Evolutionary conservation across 345 rosid genomes (phyloP), one percentile per base, ranked within the genome.

Genomic region (Hypericum androsaemum): DNA sequence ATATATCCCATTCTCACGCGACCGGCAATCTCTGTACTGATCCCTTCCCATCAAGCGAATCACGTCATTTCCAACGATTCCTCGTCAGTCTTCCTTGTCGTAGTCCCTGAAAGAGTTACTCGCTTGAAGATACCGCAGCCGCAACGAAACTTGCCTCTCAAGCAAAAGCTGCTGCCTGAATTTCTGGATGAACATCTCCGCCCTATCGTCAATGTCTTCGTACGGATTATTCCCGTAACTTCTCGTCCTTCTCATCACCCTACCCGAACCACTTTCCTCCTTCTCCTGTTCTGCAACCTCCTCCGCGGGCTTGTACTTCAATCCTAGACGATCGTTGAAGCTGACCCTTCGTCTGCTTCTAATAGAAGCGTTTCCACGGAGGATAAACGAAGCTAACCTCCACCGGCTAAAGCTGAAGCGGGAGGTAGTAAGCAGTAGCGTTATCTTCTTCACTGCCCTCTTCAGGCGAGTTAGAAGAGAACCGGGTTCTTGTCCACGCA

Each of bases 401-500:
- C 87, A 80, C 5, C 76, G 65, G 13, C 66, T 64, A 14, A 77
- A 17, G 32, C 71, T 70, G 53, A 82, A 64, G 32, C 32, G 32
- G 32, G 32, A 22, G 4, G 32, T 22, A 50, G 60, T 71, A 6
- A 87, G 65, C 52, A 90, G 44, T 47, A 84, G 32, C 41, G 67
- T 76, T 7, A 88, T 74, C 81, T 82, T 90, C 61, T 71, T 87
- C 58, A 87, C 86, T 0, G 83, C 96, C 58, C 64, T 75, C 68
- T 72, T 67, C 8, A 90, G 65, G 48, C 81, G 84, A 62, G 74
- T 63, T 5, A 87, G 69, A 64, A 90, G 3, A 11, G 80, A 53
- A 22, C 32, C 32, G 32, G 2, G 32, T 4, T 22, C 32, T 22
- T 22, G 1, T 22, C 32, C 32, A 22, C 32, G 1, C 32, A 22